Percentiles rank a stretch among this genome's conserved stretches.
Evolutionary conservation across 805 yeast genomes (phyloP).

Genomic region (Metschnikowia proteae): DNA sequence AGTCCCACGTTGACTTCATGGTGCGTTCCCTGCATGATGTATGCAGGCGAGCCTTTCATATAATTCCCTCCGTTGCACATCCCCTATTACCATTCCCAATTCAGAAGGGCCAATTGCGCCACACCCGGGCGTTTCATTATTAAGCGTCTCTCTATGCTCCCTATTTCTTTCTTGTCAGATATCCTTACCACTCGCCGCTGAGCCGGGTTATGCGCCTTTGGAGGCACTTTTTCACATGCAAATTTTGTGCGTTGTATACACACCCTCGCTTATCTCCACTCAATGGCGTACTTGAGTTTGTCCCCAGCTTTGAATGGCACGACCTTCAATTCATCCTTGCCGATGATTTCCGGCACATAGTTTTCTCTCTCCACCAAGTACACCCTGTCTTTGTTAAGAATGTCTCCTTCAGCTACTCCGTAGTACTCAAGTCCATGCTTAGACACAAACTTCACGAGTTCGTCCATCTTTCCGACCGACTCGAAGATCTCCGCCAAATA

Average conservation of each 20-base stretch:
- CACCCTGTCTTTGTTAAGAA: constrained; percentile 45
- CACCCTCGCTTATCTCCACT: constrained; percentile 51
- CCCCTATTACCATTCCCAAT: background rate
- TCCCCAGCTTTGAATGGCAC: constrained; percentile 90
- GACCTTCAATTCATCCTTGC: constrained; percentile 41
- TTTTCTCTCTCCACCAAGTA: constrained; percentile 52
- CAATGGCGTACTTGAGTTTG: constrained; percentile 63
- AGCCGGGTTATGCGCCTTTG: background rate
- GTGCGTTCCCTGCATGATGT: background rate
- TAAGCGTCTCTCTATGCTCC: background rate
- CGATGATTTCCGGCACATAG: constrained; percentile 57
- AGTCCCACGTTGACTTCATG: background rate
- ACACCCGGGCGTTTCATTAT: background rate
- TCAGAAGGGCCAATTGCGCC: background rate
- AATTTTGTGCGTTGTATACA: background rate
- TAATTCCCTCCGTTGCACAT: background rate
- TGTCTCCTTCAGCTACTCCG: constrained; percentile 41
- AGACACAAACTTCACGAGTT: constrained; percentile 69
- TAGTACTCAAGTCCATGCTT: constrained; percentile 74
- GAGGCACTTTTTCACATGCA: background rate
- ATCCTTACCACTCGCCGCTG: background rate
- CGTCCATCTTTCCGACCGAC: constrained; percentile 55
- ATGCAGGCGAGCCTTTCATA: background rate
- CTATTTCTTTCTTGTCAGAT: no score
- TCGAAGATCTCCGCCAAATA: constrained; percentile 89